phyloP scores from a whole-genome alignment of 352 stramenopile genomes.

The Pythium aphanidermatum region DNA sequence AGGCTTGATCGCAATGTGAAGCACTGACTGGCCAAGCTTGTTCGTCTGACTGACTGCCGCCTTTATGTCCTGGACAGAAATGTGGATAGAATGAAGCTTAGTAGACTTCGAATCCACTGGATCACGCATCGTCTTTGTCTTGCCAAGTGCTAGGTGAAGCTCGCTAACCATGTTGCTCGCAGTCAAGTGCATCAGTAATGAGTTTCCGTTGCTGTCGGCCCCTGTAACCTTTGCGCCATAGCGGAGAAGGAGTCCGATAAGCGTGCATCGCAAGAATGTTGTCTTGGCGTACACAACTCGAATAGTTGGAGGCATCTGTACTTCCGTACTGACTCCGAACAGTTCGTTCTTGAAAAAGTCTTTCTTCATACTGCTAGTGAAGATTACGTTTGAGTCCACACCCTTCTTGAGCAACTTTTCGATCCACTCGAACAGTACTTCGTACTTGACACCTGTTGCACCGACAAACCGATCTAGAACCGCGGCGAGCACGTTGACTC shows the following conservation, averaged over 20 bases:
- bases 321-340: constrained; percentile 16
- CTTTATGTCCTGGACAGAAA: constrained; percentile 37
- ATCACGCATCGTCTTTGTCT: constrained; percentile 35
- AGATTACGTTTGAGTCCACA: constrained; percentile 39
- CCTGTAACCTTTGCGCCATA: constrained; percentile 49
- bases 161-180: constrained; percentile 41
- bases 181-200: constrained; percentile 53
- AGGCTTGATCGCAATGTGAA: constrained; percentile 61
- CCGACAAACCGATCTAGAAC: constrained; percentile 56
- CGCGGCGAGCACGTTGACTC: constrained; percentile 41
- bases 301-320: constrained; percentile 37
- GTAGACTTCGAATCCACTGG: constrained; percentile 24
- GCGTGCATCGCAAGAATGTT: constrained; percentile 22
- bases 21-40: constrained; percentile 29
- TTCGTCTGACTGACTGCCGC: constrained; percentile 36
- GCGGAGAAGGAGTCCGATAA: constrained; percentile 44
- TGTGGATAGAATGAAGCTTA: constrained; percentile 33
- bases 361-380: constrained; percentile 22
- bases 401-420: constrained; percentile 55
- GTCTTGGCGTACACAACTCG: constrained; percentile 35
- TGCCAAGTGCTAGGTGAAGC: constrained; percentile 36
- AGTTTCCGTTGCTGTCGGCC: constrained; percentile 49
- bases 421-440: constrained; percentile 31
- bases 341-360: constrained; percentile 40
- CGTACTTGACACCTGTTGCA: constrained; percentile 9